Evolutionary conservation across 805 yeast genomes (phyloP), one percentile per base, ranked within the genome.

Genomic region (Sugiyamaella floridensis): DNA sequence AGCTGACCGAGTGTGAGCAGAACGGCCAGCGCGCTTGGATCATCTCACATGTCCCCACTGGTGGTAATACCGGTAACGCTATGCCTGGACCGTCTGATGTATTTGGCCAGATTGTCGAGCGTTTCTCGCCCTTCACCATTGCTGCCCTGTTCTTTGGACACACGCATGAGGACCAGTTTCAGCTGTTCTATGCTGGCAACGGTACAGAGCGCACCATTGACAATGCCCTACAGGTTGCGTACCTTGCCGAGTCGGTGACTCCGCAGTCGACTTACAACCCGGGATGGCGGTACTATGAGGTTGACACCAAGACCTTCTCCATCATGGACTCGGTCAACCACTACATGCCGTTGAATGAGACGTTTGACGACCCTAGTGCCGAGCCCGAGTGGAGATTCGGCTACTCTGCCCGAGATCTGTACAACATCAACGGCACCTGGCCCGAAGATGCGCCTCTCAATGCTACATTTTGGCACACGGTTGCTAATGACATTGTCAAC

Each of bases 91-190:
- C 79, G 50, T 75, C 86, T 20, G 73, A 76, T 50, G 69, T 80
- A 29, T 79, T 82, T 55, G 69, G 75, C 37, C 77, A 78, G 56
- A 78, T 83, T 43, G 74, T 85, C 26, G 82, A 80, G 60, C 74
- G 89, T 65, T 84, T 83, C 66, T 78, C 85, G 28, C 87, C 87
- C 20, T 75, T 76, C 61, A 81, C 85, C 12, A 81, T 84, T 64
- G 85, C 88, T 11, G 84, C 78, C 47, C 71, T 82, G 28, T 85
- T 84, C 71, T 82, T 76, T 63, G 90, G 89, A 19, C 87, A 83
- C 62, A 81, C 87, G 3, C 89, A 85, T 61, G 69, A 71, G 58
- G 90, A 84, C 66, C 84, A 83, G 65, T 83, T 83, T 71, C 74
- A 77, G 51, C 71, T 84, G 4, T 67, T 80, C 48, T 83, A 82